Evolutionary conservation across 495 filamentous ascomycete genomes (phyloP).

Genomic region (Glutinoglossum americanum): DNA sequence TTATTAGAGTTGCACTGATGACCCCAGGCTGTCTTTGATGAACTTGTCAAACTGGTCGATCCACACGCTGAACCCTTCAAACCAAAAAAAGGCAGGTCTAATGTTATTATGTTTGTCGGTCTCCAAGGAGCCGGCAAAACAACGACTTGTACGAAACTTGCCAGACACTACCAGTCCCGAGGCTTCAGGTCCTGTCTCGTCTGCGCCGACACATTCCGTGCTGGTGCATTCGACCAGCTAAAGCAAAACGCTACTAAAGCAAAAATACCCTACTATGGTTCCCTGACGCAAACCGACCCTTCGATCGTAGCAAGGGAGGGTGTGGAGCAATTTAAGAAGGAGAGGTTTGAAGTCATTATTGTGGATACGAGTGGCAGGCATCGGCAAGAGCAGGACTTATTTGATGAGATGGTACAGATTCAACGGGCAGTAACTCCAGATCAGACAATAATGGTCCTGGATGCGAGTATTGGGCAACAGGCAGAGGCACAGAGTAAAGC

Average conservation of each 20-base stretch:
- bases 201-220: conserved; percentile 95
- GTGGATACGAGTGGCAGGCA: conserved; percentile 93
- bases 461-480: conserved; percentile 87
- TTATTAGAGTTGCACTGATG: conserved; percentile 4
- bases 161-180: conserved; percentile 79
- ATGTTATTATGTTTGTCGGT: conserved; percentile 99
- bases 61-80: conserved; percentile 91
- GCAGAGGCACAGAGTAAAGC: conserved; percentile 87
- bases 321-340: conserved; percentile 98
- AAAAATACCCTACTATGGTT: conserved; percentile 96
- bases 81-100: conserved; percentile 85
- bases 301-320: conserved; percentile 81
- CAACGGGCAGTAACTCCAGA: conserved; percentile 78
- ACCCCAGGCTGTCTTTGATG: conserved; percentile 71
- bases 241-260: conserved; percentile 98
- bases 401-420: conserved; percentile 96
- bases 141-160: conserved; percentile 93
- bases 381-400: conserved; percentile 82
- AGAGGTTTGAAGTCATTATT: conserved; percentile 94
- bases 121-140: conserved; percentile 95
- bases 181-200: conserved; percentile 91
- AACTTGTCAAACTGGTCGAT: conserved; percentile 85
- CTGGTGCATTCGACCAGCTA: conserved; percentile 92
- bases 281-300: conserved; percentile 85
- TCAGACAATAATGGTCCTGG: conserved; percentile 95